Evolutionary conservation across 352 stramenopile genomes (phyloP).

Genomic region (Pythium aquatile): DNA sequence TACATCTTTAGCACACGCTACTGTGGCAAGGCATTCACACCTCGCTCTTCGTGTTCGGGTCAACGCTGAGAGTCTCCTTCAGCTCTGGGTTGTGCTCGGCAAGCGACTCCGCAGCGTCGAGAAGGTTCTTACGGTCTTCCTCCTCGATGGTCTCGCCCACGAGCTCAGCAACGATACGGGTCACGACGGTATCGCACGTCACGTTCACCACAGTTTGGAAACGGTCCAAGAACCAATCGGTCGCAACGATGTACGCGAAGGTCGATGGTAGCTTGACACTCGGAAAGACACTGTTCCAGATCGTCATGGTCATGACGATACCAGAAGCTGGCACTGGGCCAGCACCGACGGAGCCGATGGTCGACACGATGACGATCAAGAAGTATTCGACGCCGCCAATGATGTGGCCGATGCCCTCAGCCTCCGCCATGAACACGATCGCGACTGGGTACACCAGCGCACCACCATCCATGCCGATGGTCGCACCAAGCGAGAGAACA

Average conservation of each 20-base stretch:
- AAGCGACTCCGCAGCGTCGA: neutral
- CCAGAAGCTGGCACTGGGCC: conserved; percentile 29
- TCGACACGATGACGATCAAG: conserved; percentile 31
- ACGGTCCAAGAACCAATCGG: conserved; percentile 54
- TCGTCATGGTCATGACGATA: conserved; percentile 39
- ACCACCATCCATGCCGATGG: conserved; percentile 30
- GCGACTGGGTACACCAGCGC: conserved; percentile 29
- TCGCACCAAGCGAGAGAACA: conserved; percentile 31
- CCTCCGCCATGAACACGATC: conserved; percentile 35
- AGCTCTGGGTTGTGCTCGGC: conserved; percentile 19
- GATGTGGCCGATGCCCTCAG: conserved; percentile 18
- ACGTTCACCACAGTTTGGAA: conserved; percentile 53
- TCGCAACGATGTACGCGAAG: conserved; percentile 53
- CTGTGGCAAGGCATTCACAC: conserved; percentile 1
- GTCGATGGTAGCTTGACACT: conserved; percentile 35
- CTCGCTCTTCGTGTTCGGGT: conserved; percentile 11
- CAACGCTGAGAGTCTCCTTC: conserved; percentile 26
- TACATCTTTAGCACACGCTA: neutral
- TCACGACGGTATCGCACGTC: conserved; percentile 48
- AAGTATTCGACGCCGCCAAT: conserved; percentile 28
- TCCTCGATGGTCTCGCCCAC: conserved; percentile 23
- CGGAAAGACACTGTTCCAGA: conserved; percentile 35
- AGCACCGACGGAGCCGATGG: conserved; percentile 26
- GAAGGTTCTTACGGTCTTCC: conserved; percentile 16
- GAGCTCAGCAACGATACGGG: conserved; percentile 43